A percentile compares a stretch with the other conserved stretches of the same genome.
Conservation (phyloP, 495 filamentous ascomycete species). For the Neurospora sp. region DNA sequence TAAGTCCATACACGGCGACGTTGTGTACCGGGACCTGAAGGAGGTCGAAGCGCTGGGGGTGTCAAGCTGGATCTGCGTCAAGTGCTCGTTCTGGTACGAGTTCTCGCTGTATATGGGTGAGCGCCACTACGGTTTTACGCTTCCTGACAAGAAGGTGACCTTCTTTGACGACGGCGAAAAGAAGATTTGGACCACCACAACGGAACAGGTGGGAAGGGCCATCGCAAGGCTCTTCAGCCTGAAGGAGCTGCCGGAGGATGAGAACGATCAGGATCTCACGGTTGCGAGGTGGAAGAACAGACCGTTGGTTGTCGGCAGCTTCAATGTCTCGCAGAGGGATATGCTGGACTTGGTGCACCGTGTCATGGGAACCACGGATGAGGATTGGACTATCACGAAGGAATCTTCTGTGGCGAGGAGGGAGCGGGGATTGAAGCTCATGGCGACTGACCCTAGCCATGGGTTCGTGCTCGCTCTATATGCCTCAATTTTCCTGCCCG, state of each 20-base stretch:
- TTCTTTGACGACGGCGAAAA: constrained; percentile 27
- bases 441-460: constrained; percentile 32
- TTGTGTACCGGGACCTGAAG: neutral
- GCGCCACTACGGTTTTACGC: constrained; percentile 22
- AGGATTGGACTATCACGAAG: constrained; percentile 46
- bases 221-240: constrained; percentile 30
- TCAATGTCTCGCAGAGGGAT: constrained; percentile 34
- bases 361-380: constrained; percentile 40
- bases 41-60: constrained; percentile 34
- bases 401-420: constrained; percentile 34
- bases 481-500: constrained; percentile 37
- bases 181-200: constrained; percentile 27
- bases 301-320: constrained; percentile 30
- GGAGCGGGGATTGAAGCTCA: constrained; percentile 24
- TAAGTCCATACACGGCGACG: constrained; percentile 22
- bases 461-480: constrained; percentile 47
- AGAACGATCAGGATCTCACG: constrained; percentile 18
- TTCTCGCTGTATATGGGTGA: constrained; percentile 24
- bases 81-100: constrained; percentile 40
- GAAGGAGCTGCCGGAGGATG: constrained; percentile 33
- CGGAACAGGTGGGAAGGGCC: constrained; percentile 32
- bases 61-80: constrained; percentile 22
- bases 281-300: constrained; percentile 30
- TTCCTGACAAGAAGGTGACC: constrained; percentile 18
- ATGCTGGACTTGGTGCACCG: constrained; percentile 39